These are phyloP conservation scores for Tolypocladium pustulatum DNA, from an alignment of 2,329 filamentous ascomycete species.

Conservation along the genomic window DNA sequence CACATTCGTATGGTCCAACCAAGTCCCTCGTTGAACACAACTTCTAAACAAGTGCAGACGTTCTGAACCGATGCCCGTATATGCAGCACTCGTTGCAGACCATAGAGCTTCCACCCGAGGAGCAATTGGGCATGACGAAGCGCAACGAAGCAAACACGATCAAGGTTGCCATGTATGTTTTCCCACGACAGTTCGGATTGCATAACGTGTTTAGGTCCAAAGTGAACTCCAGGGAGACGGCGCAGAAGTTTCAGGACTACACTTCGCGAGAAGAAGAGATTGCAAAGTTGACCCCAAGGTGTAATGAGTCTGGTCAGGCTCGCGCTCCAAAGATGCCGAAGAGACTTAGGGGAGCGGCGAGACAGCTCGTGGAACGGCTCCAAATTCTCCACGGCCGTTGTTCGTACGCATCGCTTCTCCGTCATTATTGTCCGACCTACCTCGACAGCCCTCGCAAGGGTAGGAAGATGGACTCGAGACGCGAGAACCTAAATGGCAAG, in stretches of 20 bases:
- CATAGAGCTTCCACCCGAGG: background rate
- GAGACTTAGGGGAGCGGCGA: conserved; percentile 52
- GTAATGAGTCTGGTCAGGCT: conserved; percentile 5
- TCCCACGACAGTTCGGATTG: conserved; percentile 79
- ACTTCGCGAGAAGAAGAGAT: conserved; percentile 81
- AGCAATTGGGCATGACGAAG: background rate
- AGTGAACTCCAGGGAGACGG: conserved; percentile 53
- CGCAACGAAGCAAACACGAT: conserved; percentile 38
- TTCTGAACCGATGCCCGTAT: conserved; percentile 59
- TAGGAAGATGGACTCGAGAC: background rate
- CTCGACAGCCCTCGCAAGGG: conserved; percentile 11
- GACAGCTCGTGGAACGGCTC: conserved; percentile 53
- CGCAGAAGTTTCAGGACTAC: conserved; percentile 74
- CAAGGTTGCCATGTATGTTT: conserved; percentile 83
- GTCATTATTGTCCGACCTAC: conserved; percentile 63
- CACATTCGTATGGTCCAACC: conserved; percentile 59
- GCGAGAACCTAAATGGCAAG: background rate
- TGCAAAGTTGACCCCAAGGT: conserved; percentile 11
- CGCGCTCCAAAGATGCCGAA: conserved; percentile 40
- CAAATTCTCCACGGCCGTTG: conserved; percentile 64
- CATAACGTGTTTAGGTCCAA: conserved; percentile 83
- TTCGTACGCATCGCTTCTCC: conserved; percentile 67
- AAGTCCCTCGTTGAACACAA: no score
- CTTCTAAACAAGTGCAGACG: conserved; percentile 43
- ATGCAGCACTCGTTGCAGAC: background rate